Conservation (phyloP, 129 eudicot species). For the Rutidosis leptorrhynchoides region DNA sequence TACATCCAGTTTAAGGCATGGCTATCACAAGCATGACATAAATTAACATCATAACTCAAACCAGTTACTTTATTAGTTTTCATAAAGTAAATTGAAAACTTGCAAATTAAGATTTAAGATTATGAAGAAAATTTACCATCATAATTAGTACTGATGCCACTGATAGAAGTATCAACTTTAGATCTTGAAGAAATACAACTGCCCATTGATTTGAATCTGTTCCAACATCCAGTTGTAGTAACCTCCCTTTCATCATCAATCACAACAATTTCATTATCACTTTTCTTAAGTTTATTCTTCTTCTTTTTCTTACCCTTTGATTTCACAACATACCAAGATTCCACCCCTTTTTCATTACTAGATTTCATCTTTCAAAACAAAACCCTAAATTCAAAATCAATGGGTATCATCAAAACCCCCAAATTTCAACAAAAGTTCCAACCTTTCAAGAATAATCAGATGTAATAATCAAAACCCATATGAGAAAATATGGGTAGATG, state of each 20-base stretch:
- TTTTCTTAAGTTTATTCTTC: slow-evolving; percentile 53
- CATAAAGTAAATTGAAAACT: not conserved
- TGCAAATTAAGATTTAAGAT: not conserved
- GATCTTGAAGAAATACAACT: slow-evolving; percentile 95
- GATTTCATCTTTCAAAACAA: slow-evolving; percentile 60
- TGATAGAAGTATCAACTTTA: slow-evolving; percentile 88
- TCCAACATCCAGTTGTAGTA: slow-evolving; percentile 61
- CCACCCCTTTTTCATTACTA: slow-evolving; percentile 47
- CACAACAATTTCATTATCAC: slow-evolving; percentile 35
- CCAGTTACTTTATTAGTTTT: not conserved
- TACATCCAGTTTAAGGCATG: slow-evolving; percentile 9
- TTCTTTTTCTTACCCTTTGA: slow-evolving; percentile 59
- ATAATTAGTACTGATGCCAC: slow-evolving; percentile 71
- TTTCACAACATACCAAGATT: slow-evolving; percentile 68
- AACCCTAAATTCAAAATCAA: slow-evolving; percentile 41
- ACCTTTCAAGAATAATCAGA: slow-evolving; percentile 12
- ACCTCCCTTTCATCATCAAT: slow-evolving; percentile 22
- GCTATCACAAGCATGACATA: slow-evolving; percentile 11
- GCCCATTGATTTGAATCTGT: slow-evolving; percentile 57
- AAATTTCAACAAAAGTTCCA: slow-evolving; percentile 14
- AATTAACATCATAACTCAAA: not conserved
- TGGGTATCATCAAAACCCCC: slow-evolving; percentile 48
- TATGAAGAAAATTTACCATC: slow-evolving; percentile 53
- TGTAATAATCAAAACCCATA: slow-evolving; percentile 28
- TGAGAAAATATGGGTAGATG: slow-evolving; percentile 30